These are phyloP conservation scores for Pyrenochaeta sp. DNA, from an alignment of 2,329 filamentous ascomycete genomes.

Conservation along the genomic window DNA sequence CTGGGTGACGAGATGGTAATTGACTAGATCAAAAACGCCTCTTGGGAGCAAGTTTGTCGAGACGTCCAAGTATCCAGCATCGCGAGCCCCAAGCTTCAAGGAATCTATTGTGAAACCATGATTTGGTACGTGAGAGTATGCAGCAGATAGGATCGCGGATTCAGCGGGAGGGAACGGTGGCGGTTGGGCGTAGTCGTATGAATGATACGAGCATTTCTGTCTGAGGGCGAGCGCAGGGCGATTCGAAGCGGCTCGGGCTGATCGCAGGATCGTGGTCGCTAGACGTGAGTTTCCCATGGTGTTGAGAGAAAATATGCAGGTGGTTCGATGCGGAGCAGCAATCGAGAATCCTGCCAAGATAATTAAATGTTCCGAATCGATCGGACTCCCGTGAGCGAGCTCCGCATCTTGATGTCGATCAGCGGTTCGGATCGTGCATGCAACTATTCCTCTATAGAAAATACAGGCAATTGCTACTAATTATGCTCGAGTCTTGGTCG, in stretches of 20 bases:
- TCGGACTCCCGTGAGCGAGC: conserved; percentile 13
- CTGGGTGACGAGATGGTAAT: conserved; percentile 75
- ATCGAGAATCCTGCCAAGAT: conserved; percentile 31
- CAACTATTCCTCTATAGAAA: neutral
- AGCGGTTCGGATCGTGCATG: conserved; percentile 1
- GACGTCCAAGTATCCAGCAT: conserved; percentile 86
- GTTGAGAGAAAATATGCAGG: conserved; percentile 17
- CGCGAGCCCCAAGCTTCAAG: conserved; percentile 78
- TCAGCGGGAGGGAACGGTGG: conserved; percentile 74
- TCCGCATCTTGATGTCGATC: conserved; percentile 5
- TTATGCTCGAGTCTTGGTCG: too few species aligned
- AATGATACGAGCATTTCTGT: conserved; percentile 42
- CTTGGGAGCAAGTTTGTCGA: conserved; percentile 82
- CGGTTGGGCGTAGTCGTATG: conserved; percentile 50
- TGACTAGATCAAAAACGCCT: conserved; percentile 81
- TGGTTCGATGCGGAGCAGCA: conserved; percentile 23
- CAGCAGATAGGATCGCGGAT: conserved; percentile 79
- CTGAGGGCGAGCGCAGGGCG: conserved; percentile 20
- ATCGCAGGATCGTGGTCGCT: conserved; percentile 30
- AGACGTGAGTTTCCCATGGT: conserved; percentile 41
- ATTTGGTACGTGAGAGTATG: conserved; percentile 77
- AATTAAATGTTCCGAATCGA: too few species aligned
- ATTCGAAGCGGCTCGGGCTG: conserved; percentile 29
- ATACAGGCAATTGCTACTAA: conserved; percentile 1
- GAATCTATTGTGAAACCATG: conserved; percentile 82